Percentiles rank a stretch among this genome's conserved stretches.
Evolutionary conservation across 139 green algal genomes (phyloP).

Genomic region (Chlamydomonas asymmetrica): DNA sequence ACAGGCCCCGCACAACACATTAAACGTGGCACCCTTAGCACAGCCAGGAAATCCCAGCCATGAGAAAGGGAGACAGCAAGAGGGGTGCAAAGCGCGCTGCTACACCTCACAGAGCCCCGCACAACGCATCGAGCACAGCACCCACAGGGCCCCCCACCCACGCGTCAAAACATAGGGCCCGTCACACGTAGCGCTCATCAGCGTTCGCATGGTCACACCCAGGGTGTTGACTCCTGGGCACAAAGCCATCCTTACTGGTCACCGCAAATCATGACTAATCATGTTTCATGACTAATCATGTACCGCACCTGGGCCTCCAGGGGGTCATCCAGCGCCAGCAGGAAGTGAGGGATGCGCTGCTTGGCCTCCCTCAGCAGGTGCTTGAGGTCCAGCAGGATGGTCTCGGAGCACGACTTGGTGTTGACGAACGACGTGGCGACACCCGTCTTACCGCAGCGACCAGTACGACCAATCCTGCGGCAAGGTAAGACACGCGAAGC

Average conservation of each 20-base stretch:
- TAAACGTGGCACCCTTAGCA: not conserved
- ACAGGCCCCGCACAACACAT: too few species aligned
- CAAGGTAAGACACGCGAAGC: too few species aligned
- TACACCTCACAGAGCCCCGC: not conserved
- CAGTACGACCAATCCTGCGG: constrained; percentile 81
- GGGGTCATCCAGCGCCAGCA: constrained; percentile 86
- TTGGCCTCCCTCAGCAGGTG: constrained; percentile 95
- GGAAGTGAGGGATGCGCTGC: constrained; percentile 92
- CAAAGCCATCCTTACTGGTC: too few species aligned
- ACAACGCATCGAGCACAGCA: not conserved
- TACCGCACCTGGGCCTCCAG: constrained; percentile 74
- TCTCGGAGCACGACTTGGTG: constrained; percentile 77
- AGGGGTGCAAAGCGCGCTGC: too few species aligned
- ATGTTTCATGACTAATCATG: too few species aligned
- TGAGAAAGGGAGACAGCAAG: not conserved
- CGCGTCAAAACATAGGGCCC: too few species aligned
- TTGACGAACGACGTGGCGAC: constrained; percentile 99
- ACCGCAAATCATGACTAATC: too few species aligned
- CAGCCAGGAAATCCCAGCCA: too few species aligned
- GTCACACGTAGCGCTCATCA: too few species aligned
- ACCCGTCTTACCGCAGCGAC: constrained; percentile 94
- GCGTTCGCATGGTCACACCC: too few species aligned
- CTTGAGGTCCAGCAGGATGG: constrained; percentile 97
- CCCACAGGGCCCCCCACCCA: not conserved
- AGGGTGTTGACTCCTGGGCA: too few species aligned